Percentiles rank a stretch among this genome's conserved stretches.
These are phyloP conservation scores for Vitis vinifera DNA, from an alignment of 164 flowering plant genomes.

Conservation along the genomic window DNA sequence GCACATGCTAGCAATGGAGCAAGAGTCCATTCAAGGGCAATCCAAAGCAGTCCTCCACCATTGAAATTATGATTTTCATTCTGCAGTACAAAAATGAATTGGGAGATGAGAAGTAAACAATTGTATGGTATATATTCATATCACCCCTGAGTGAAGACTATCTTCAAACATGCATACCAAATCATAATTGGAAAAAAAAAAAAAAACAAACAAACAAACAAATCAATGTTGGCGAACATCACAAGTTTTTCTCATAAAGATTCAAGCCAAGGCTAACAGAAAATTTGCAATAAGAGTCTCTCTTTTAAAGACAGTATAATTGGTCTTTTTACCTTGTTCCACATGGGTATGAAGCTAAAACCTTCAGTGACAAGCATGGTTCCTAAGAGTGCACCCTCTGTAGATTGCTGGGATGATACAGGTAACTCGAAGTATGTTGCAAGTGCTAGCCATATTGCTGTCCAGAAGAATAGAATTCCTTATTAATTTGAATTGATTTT, in stretches of 20 bases:
- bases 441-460: constrained; percentile 34
- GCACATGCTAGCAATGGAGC: constrained; percentile 22
- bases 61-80: constrained; percentile 15
- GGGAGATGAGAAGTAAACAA: too few species aligned
- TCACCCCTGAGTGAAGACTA: too few species aligned
- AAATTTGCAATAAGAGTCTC: too few species aligned
- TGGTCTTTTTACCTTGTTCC: constrained; percentile 19
- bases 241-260: too few species aligned
- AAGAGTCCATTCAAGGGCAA: constrained; percentile 27
- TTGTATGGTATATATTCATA: too few species aligned
- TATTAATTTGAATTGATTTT: background rate
- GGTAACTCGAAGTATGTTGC: constrained; percentile 32
- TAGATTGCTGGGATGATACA: constrained; percentile 33
- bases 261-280: too few species aligned
- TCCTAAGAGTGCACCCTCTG: constrained; percentile 30
- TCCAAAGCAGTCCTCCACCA: constrained; percentile 22
- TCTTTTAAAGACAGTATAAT: background rate
- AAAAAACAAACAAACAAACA: too few species aligned
- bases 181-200: too few species aligned
- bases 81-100: constrained; percentile 10
- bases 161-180: too few species aligned
- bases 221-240: too few species aligned
- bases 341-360: constrained; percentile 9
- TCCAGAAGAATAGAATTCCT: constrained; percentile 1
- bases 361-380: constrained; percentile 28